phyloP scores from a whole-genome alignment of 2,329 filamentous ascomycete genomes.

The Nakataea oryzae region DNA sequence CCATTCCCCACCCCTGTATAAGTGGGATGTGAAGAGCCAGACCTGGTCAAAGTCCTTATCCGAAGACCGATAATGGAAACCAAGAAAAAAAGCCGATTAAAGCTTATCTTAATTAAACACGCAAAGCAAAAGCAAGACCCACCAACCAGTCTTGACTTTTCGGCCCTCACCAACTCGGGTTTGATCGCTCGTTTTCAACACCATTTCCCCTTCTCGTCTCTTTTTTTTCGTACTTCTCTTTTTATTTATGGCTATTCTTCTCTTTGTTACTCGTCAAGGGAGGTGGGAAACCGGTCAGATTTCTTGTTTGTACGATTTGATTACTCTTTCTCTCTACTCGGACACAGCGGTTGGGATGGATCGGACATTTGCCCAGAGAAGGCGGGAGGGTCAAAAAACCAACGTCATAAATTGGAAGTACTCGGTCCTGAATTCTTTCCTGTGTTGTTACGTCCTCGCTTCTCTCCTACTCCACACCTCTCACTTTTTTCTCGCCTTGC shows the following conservation, averaged over 20 bases:
- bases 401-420: background rate
- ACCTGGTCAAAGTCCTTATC: background rate
- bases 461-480: background rate
- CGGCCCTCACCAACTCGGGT: background rate
- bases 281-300: conserved; percentile 1
- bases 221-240: background rate
- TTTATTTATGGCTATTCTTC: background rate
- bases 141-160: background rate
- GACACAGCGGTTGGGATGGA: background rate
- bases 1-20: background rate
- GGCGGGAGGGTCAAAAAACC: background rate
- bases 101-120: background rate
- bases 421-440: background rate
- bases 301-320: conserved; percentile 3
- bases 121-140: background rate
- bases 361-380: background rate
- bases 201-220: background rate
- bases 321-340: conserved; percentile 4
- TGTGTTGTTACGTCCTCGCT: background rate
- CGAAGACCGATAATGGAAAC: background rate
- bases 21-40: background rate
- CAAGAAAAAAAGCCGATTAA: background rate
- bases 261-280: conserved; percentile 2
- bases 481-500: background rate
- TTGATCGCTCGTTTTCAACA: background rate